A percentile compares a stretch with the other conserved stretches of the same genome.
Conservation (phyloP, 768 basidiomycete genomes). For the Collybia nuda region DNA sequence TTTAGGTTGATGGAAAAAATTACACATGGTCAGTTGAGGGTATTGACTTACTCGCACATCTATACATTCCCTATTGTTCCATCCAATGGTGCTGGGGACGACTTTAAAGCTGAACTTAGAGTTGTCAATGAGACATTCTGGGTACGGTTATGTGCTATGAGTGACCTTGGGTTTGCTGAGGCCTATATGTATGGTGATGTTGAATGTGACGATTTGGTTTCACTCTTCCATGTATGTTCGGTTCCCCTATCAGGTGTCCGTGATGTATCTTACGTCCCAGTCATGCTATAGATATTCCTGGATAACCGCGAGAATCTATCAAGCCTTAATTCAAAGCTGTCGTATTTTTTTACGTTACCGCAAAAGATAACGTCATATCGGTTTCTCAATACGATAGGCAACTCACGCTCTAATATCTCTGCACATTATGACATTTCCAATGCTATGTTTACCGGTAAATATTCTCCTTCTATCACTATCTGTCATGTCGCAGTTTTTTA, state of each 20-base stretch:
- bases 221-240: conserved; percentile 53
- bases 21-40: conserved; percentile 43
- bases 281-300: conserved; percentile 56
- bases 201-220: conserved; percentile 62
- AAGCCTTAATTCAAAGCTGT: conserved; percentile 47
- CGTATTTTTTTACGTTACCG: conserved; percentile 53
- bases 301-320: conserved; percentile 51
- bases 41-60: conserved; percentile 42
- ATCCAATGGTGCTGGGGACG: conserved; percentile 14
- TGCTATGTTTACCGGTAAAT: conserved; percentile 63
- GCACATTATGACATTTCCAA: conserved; percentile 83
- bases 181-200: conserved; percentile 81
- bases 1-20: conserved; percentile 45
- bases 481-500: conserved; percentile 3
- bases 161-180: conserved; percentile 74
- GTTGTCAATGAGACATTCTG: conserved; percentile 57
- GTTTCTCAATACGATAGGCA: conserved; percentile 65
- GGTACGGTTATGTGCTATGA: conserved; percentile 56
- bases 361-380: conserved; percentile 56
- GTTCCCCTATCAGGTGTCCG: conserved; percentile 11
- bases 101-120: conserved; percentile 41
- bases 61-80: conserved; percentile 40
- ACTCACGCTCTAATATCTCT: conserved; percentile 66
- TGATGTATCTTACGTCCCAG: not conserved
- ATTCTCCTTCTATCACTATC: conserved; percentile 3